Base-by-base conservation (phyloP, 805 yeast genomes). In the Saccharomyces kudriavzevii region DNA sequence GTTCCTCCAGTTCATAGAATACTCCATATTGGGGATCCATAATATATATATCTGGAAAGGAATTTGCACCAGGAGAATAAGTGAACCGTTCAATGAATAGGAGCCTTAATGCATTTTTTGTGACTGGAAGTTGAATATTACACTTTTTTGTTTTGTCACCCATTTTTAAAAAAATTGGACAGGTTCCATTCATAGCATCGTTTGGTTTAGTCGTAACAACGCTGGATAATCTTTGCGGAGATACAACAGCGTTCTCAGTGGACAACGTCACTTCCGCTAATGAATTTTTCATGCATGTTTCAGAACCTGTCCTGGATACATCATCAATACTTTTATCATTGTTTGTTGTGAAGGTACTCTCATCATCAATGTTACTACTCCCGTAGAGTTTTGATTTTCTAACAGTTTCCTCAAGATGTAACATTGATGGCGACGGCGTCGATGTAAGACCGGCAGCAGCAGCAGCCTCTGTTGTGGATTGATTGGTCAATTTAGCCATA, bases 11-110 rank as follows among this genome's bases (percentile, higher is more conserved):
- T 66, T 92, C 97, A 64, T 87, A 94, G 1, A 85, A 76, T 1
- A 90, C 77, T 0, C 79, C 79, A 30, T 78, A 74, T 2, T 70
- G 66, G 0, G 79, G 77, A 55, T 88, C 95, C 56, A 78, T 82
- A 5, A 90, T 75, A 60, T 87, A 86, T 27, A 94, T 79, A 11
- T 84, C 87, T 0, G 98, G 97, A 59, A 89, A 89, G 1, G 80
- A 70, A 11, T 81, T 78, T 0, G 80, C 68, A 0, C 86, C 85
- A 0, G 96, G 94, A 0, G 92, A 79, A 66, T 85, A 89, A 1
- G 92, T 89, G 71, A 90, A 91, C 60, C 83, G 87, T 62, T 92
- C 96, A 5, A 91, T 87, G 64, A 92, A 92, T 25, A 87, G 71
- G 1, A 89, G 74, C 47, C 94, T 76, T 35, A 87, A 62, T 2